These are phyloP conservation scores for Nakazawaea ishiwadae DNA, from an alignment of 805 yeast species.

Conservation along the genomic window DNA sequence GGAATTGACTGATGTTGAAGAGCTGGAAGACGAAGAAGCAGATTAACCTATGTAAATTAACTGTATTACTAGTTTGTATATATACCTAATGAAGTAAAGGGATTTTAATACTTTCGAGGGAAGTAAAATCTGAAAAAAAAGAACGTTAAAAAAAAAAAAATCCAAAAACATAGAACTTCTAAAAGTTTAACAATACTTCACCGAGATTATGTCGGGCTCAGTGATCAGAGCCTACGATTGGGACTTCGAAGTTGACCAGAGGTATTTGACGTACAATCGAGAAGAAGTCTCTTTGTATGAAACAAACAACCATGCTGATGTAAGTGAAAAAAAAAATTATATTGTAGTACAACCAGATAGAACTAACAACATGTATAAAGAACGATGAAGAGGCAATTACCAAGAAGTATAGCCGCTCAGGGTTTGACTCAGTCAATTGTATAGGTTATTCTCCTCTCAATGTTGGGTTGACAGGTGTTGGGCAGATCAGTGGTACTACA, in stretches of 20 bases:
- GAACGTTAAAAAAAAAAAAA: neutral
- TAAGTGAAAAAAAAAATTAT: slow-evolving; percentile 9
- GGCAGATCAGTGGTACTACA: slow-evolving; percentile 67
- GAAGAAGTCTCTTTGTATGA: slow-evolving; percentile 72
- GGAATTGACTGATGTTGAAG: slow-evolving; percentile 14
- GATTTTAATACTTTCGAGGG: too few relatives aligned
- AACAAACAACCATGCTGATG: slow-evolving; percentile 34
- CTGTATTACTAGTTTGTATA: too few relatives aligned
- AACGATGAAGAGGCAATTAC: slow-evolving; percentile 46
- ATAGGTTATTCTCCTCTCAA: slow-evolving; percentile 52
- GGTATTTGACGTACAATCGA: slow-evolving; percentile 66
- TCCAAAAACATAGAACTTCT: neutral
- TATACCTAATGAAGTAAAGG: too few relatives aligned
- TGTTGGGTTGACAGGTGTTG: slow-evolving; percentile 65
- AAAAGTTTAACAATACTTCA: neutral
- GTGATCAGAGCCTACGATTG: slow-evolving; percentile 56
- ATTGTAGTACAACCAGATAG: too few relatives aligned
- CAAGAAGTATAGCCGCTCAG: slow-evolving; percentile 49
- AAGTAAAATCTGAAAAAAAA: neutral
- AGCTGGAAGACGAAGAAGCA: neutral
- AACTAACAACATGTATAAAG: neutral
- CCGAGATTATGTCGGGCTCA: slow-evolving; percentile 51
- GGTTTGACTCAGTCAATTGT: slow-evolving; percentile 67
- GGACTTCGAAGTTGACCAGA: slow-evolving; percentile 53
- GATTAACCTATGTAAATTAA: too few relatives aligned